Evolutionary conservation across 2,329 filamentous ascomycete genomes (phyloP).

Genomic region (Colletotrichum sp.): DNA sequence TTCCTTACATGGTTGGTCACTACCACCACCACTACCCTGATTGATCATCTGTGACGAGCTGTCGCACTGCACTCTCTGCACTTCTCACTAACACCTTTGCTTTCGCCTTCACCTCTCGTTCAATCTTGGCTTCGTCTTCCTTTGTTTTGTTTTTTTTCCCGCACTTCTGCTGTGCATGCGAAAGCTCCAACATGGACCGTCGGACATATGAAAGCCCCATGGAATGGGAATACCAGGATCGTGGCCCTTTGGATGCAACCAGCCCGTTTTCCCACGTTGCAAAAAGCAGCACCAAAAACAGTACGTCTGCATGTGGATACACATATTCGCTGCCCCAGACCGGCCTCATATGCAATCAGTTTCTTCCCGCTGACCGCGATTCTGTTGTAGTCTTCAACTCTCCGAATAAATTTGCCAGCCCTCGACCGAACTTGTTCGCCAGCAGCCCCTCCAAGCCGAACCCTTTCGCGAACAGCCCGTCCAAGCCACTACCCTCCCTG

Average conservation of each 20-base stretch:
- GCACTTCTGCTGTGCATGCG: not conserved
- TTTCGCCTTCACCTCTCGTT: not conserved
- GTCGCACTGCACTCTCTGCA: not conserved
- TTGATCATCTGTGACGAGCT: not conserved
- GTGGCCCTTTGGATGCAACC: conserved; percentile 62
- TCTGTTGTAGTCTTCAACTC: conserved; percentile 38
- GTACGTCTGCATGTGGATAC: conserved; percentile 37
- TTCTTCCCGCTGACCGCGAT: not conserved
- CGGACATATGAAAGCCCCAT: conserved; percentile 66
- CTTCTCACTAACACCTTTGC: not conserved
- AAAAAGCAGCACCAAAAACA: conserved; percentile 40
- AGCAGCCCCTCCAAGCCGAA: conserved; percentile 26
- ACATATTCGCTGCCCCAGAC: not conserved
- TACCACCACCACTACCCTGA: not conserved
- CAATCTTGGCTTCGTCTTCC: not conserved
- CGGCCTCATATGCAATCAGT: not conserved
- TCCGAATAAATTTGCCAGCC: conserved; percentile 36
- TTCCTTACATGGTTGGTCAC: not conserved
- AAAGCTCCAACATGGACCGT: conserved; percentile 48
- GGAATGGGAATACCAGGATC: conserved; percentile 70
- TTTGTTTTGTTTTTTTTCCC: not conserved
- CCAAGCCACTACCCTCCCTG: conserved; percentile 42
- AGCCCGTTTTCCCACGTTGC: conserved; percentile 66
- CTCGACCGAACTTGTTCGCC: conserved; percentile 40
- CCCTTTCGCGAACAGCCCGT: conserved; percentile 38